A percentile compares a stretch with the other conserved stretches of the same genome.
phyloP scores from a whole-genome alignment of 345 rosid species.

The Populus alba region DNA sequence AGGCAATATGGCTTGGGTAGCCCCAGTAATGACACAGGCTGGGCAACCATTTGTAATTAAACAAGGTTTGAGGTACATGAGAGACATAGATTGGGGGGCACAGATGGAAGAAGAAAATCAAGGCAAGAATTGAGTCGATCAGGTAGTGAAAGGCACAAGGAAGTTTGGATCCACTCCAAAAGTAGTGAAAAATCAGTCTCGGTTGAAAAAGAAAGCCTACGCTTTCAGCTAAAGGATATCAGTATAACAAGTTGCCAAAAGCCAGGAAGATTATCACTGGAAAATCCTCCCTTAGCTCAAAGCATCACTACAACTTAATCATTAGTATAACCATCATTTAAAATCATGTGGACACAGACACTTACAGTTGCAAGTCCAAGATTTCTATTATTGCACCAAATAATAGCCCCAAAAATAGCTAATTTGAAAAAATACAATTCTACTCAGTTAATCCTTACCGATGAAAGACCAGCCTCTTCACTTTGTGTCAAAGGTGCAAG shows the following conservation, averaged over 20 bases:
- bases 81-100: not conserved
- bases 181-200: not conserved
- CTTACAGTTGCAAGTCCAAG: not conserved
- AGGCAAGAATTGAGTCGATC: not conserved
- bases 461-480: slow-evolving; percentile 75
- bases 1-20: not conserved
- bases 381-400: not conserved
- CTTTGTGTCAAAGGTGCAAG: slow-evolving; percentile 65
- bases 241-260: not conserved
- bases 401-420: not conserved
- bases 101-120: not conserved
- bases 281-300: not conserved
- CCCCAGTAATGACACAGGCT: not conserved
- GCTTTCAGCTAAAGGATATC: not conserved
- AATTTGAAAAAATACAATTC: not conserved
- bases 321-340: not conserved
- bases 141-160: not conserved
- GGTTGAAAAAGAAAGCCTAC: not conserved
- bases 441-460: slow-evolving; percentile 52
- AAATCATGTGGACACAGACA: not conserved
- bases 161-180: not conserved
- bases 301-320: not conserved
- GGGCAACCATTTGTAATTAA: not conserved
- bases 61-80: not conserved
- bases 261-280: not conserved